Evolutionary conservation across 257 asterid genomes (phyloP).

Genomic region (Solanum sparsipilum): DNA sequence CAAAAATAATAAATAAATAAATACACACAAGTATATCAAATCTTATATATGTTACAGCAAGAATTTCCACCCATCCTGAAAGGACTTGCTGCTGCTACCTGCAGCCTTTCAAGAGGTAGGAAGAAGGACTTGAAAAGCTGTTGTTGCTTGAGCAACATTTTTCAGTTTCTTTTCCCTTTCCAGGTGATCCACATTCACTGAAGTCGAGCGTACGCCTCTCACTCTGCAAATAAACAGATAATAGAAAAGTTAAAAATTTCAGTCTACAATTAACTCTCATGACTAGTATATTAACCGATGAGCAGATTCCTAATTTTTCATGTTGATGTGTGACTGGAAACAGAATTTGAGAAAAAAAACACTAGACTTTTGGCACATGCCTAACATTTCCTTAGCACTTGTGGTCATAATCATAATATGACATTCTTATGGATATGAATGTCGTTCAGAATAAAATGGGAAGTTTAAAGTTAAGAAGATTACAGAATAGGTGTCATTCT

Average conservation of each 20-base stretch:
- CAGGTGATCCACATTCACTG: slow-evolving; percentile 77
- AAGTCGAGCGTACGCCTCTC: slow-evolving; percentile 83
- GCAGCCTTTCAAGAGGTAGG: slow-evolving; percentile 66
- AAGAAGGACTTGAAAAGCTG: slow-evolving; percentile 47
- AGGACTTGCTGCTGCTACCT: slow-evolving; percentile 22
- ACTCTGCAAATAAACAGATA: slow-evolving; percentile 24
- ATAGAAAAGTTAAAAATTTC: background rate
- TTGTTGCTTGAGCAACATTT: slow-evolving; percentile 23
- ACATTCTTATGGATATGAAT: background rate
- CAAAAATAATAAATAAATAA: background rate
- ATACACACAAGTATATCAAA: slow-evolving; percentile 3
- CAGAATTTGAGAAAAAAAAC: background rate
- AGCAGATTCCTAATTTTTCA: too few species aligned
- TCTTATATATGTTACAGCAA: background rate
- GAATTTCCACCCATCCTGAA: slow-evolving; percentile 5
- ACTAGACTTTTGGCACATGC: background rate
- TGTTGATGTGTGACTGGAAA: too few species aligned
- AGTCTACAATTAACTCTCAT: background rate
- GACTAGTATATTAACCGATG: too few species aligned
- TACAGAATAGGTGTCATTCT: background rate
- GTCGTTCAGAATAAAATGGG: background rate
- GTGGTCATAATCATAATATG: background rate
- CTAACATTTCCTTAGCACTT: background rate
- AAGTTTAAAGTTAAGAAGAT: background rate
- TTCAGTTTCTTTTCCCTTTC: slow-evolving; percentile 29